phyloP scores from a whole-genome alignment of 331 rosid genomes.

The Arachis monticola region DNA sequence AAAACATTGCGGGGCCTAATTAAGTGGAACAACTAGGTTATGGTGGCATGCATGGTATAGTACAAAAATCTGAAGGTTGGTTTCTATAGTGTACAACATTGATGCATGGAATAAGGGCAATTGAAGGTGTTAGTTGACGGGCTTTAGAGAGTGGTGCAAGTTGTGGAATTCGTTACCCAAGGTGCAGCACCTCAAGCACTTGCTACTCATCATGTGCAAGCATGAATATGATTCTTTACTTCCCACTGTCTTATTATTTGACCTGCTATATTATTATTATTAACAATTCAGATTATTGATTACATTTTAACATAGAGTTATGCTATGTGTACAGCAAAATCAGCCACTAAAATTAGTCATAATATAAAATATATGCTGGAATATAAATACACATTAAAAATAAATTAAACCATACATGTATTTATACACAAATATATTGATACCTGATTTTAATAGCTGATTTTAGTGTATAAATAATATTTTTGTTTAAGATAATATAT shows the following conservation, averaged over 20 bases:
- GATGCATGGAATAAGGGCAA: conserved; percentile 11
- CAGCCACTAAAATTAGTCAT: no score
- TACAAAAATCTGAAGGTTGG: conserved; percentile 40
- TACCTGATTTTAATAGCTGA: no score
- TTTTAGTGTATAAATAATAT: no score
- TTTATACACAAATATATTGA: no score
- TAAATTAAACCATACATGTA: no score
- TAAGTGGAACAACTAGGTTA: conserved; percentile 35
- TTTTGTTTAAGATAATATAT: no score
- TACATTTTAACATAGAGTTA: no score
- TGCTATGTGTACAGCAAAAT: no score
- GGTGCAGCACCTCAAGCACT: conserved; percentile 53
- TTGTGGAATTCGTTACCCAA: conserved; percentile 52
- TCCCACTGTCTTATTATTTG: conserved; percentile 63
- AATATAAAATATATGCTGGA: no score
- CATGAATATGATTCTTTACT: conserved; percentile 86
- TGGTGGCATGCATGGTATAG: conserved; percentile 28
- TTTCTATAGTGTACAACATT: conserved; percentile 48
- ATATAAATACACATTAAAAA: no score
- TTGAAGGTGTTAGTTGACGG: conserved; percentile 44
- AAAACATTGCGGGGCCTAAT: conserved; percentile 29
- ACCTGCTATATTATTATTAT: conserved; percentile 50
- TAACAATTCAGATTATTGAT: no score
- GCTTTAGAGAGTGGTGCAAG: conserved; percentile 60
- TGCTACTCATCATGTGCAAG: conserved; percentile 56